Percentiles rank a stretch among this genome's conserved stretches.
Evolutionary conservation across 2,329 filamentous ascomycete genomes (phyloP).

Genomic region (Aspergillus sp.): DNA sequence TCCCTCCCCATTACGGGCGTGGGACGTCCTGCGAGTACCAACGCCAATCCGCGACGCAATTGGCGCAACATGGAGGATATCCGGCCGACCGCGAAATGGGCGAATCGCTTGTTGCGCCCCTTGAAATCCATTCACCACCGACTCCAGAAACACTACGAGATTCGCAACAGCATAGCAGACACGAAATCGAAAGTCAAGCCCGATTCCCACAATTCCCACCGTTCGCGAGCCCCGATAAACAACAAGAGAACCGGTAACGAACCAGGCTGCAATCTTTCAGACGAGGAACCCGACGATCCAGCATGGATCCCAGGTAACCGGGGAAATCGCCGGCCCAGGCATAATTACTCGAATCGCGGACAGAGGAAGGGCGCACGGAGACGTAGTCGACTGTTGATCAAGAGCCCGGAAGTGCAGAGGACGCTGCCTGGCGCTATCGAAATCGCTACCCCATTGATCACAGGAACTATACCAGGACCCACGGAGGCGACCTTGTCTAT

Average conservation of each 20-base stretch:
- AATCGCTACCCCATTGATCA: constrained; percentile 46
- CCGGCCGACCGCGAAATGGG: constrained; percentile 46
- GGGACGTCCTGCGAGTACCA: neutral
- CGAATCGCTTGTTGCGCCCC: constrained; percentile 47
- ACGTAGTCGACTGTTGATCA: constrained; percentile 34
- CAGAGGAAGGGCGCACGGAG: constrained; percentile 26
- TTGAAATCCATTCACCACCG: constrained; percentile 43
- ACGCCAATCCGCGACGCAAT: neutral
- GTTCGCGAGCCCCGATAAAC: constrained; percentile 1
- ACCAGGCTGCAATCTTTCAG: constrained; percentile 32
- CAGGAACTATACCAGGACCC: constrained; percentile 33
- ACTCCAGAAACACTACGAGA: constrained; percentile 45
- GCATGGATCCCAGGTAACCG: constrained; percentile 42
- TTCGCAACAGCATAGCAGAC: constrained; percentile 30
- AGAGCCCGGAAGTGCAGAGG: constrained; percentile 39
- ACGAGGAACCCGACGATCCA: constrained; percentile 41
- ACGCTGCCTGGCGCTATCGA: constrained; percentile 45
- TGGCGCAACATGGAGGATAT: constrained; percentile 38
- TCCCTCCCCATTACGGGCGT: neutral
- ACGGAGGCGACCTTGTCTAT: constrained; percentile 20
- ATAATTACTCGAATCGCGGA: constrained; percentile 40
- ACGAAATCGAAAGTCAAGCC: constrained; percentile 22
- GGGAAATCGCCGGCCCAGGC: constrained; percentile 37
- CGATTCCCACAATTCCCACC: constrained; percentile 4
- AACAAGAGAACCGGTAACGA: constrained; percentile 10